phyloP scores from a whole-genome alignment of 1,284 basidiomycete species.

The Cutaneotrichosporon sp. region DNA sequence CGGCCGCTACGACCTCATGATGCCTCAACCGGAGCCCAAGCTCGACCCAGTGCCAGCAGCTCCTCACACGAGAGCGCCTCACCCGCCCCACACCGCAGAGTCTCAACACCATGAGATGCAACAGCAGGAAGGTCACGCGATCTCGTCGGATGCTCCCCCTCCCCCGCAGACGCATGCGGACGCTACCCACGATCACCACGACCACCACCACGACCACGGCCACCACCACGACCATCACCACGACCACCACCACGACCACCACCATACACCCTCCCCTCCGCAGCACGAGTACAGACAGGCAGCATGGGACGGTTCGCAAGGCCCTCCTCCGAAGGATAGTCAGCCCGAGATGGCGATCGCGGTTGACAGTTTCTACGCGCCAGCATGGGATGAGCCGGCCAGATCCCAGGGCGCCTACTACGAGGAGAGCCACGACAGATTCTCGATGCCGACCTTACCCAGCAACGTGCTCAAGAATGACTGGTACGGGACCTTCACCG shows the following conservation, averaged over 20 bases:
- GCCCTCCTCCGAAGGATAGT: slow-evolving; percentile 53
- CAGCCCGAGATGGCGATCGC: slow-evolving; percentile 56
- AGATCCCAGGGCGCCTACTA: slow-evolving; percentile 34
- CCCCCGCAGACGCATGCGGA: neutral
- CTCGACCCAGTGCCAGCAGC: too few species aligned
- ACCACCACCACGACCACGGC: too few species aligned
- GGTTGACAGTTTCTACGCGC: slow-evolving; percentile 54
- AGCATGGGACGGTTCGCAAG: slow-evolving; percentile 56
- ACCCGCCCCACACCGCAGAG: neutral
- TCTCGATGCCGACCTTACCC: slow-evolving; percentile 44
- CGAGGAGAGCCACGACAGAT: slow-evolving; percentile 22
- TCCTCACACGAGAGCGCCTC: too few species aligned
- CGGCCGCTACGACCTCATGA: slow-evolving; percentile 80
- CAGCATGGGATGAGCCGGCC: slow-evolving; percentile 60
- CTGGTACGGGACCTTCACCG: slow-evolving; percentile 56
- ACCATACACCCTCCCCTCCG: neutral
- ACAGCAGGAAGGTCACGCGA: neutral
- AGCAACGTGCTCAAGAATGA: slow-evolving; percentile 48
- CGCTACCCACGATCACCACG: too few species aligned
- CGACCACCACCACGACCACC: neutral
- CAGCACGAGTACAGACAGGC: slow-evolving; percentile 8
- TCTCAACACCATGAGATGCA: neutral
- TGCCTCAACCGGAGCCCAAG: slow-evolving; percentile 28
- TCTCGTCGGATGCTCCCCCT: neutral
- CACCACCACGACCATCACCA: too few species aligned